Conservation (phyloP, 148 eudicot species). For the Amaranthus palmeri region DNA sequence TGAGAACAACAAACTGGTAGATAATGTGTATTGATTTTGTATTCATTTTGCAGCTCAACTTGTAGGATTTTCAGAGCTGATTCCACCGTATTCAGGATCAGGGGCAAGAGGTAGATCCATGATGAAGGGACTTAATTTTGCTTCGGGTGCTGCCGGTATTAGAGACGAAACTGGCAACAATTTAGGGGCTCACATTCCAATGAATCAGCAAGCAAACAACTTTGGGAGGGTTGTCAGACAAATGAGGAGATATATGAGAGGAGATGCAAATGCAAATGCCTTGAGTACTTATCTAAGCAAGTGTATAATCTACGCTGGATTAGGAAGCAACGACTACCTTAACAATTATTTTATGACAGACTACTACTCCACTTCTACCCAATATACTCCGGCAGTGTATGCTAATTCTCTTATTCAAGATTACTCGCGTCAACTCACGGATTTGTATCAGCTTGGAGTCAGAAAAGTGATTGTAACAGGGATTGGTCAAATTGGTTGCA, state of each 20-base stretch:
- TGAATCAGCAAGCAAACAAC: conserved; percentile 68
- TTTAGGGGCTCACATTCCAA: conserved; percentile 63
- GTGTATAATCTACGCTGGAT: conserved; percentile 60
- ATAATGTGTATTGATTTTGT: neutral
- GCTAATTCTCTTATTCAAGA: conserved; percentile 66
- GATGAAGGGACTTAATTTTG: conserved; percentile 58
- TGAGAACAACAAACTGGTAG: no score
- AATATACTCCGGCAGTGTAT: conserved; percentile 47
- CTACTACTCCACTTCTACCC: conserved; percentile 45
- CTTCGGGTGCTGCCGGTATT: conserved; percentile 90
- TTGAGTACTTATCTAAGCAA: conserved; percentile 46
- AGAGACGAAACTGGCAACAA: conserved; percentile 81
- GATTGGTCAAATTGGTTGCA: conserved; percentile 82
- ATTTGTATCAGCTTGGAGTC: conserved; percentile 59
- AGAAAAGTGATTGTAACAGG: conserved; percentile 67
- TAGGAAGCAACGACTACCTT: conserved; percentile 93
- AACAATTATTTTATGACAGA: conserved; percentile 84
- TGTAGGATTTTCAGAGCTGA: conserved; percentile 57
- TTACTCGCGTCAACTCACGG: conserved; percentile 58
- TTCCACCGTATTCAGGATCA: conserved; percentile 61
- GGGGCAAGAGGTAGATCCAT: conserved; percentile 34
- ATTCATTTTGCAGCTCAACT: conserved; percentile 54
- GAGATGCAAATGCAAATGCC: conserved; percentile 37
- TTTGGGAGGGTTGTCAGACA: conserved; percentile 45
- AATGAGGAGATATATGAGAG: conserved; percentile 48